Base-by-base conservation (phyloP, 148 eudicot genomes). In the Beta vulgaris region DNA sequence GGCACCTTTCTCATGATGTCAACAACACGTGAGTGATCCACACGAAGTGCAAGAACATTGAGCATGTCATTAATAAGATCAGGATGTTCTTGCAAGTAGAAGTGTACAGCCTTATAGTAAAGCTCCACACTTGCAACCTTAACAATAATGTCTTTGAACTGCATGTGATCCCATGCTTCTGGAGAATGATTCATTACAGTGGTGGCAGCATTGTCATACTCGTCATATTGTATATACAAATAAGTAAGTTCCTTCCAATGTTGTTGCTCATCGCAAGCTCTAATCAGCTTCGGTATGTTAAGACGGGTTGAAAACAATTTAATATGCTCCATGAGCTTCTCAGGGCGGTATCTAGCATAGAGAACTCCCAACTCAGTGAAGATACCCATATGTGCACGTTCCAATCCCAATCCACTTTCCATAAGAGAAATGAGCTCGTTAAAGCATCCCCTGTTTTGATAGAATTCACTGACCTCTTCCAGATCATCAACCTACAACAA, bases 261-360 rank as follows among this genome's bases (percentile, higher is more conserved):
- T 51, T 93, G 98, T 69, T 93, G 98, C 72, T 93, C 97, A 77
- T 93, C 98, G 75, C 98, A 93, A 76, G 98, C 98, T 63, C 98
- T 85, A 54, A 93, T 93, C 39, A 93, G 85, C 93, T 93, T 93
- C 29, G 98, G 98, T 73, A 93, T 93, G 84, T 93, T 93, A 62
- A 93, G 95, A 73, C 98, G 90, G 29, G 98, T 90, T 37, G 98
- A 85, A 63, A 93, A 93, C 75, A 93, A 80, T 80, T 93, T 93
- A 77, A 93, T 91, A 81, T 93, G 98, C 75, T 93, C 98, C 98
- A 93, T 93, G 76, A 93, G 97, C 85, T 93, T 93, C 85, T 93
- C 98, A 32, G 91, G 84, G 69, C 98, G 97, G 74, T 91, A 93
- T 87, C 98, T 88, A 44, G 98, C 98, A 79, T 93, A 93, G 53